Percentiles rank a stretch among this genome's conserved stretches.
Conservation (phyloP, 306 rosid species). For the Acmispon strigosus region DNA sequence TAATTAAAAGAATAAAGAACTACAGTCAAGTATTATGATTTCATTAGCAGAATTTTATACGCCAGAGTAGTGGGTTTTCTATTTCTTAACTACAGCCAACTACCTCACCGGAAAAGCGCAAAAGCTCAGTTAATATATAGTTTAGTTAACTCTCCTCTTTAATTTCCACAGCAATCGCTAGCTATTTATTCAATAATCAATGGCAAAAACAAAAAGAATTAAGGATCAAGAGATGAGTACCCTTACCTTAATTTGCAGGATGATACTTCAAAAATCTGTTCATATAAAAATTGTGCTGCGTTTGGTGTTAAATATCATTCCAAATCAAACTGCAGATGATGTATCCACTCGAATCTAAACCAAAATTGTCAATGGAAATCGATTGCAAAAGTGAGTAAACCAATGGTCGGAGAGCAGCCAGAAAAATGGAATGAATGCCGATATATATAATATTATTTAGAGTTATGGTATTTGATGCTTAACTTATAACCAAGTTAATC, state of each 20-base stretch:
- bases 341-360: neutral
- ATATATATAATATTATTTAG: neutral
- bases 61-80: no score
- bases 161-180: neutral
- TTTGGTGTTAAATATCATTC: no score
- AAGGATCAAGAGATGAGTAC: neutral
- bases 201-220: neutral
- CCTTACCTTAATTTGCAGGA: neutral
- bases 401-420: neutral
- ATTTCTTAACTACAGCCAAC: neutral
- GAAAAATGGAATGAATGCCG: neutral
- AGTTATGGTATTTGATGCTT: neutral
- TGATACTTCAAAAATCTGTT: neutral
- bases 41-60: no score
- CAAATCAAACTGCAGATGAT: neutral
- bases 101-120: neutral
- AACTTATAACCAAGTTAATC: neutral
- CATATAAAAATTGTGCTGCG: no score
- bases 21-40: no score
- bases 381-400: neutral
- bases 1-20: no score
- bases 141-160: no score
- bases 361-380: neutral
- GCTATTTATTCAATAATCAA: no score
- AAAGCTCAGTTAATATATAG: neutral